phyloP scores from a whole-genome alignment of 805 yeast species.

The Ogataea wickerhamii region DNA sequence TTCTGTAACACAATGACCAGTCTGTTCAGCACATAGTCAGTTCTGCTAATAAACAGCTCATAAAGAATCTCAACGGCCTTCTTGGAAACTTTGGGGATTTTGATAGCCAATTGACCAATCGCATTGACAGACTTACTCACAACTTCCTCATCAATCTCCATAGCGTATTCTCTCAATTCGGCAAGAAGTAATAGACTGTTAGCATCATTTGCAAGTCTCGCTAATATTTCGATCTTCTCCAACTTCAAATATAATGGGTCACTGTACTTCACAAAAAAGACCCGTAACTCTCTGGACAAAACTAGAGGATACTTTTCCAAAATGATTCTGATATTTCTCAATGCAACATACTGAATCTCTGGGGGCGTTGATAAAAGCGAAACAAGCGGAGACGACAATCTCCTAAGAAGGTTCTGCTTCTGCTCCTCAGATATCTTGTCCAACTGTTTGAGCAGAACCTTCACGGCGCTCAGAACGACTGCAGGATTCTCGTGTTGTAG shows the following conservation, averaged over 20 bases:
- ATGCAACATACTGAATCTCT: constrained; percentile 91
- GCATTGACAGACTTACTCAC: constrained; percentile 64
- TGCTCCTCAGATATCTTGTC: constrained; percentile 40
- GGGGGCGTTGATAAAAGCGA: constrained; percentile 86
- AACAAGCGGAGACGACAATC: constrained; percentile 80
- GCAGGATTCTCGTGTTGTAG: constrained; percentile 96
- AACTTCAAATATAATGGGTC: constrained; percentile 77
- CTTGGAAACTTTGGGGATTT: constrained; percentile 48
- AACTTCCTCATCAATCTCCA: constrained; percentile 81
- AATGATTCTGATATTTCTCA: constrained; percentile 85
- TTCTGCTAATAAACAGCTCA: constrained; percentile 57
- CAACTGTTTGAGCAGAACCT: constrained; percentile 70
- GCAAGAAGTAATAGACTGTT: constrained; percentile 59
- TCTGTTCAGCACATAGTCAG: constrained; percentile 58
- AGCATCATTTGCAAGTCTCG: constrained; percentile 59
- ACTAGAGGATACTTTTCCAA: constrained; percentile 84
- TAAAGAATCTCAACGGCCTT: constrained; percentile 60
- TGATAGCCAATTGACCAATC: constrained; percentile 69
- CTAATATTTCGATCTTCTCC: constrained; percentile 73
- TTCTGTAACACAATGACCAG: constrained; percentile 60
- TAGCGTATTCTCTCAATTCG: constrained; percentile 74
- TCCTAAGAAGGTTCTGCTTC: constrained; percentile 51
- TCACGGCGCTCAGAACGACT: constrained; percentile 82
- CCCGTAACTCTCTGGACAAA: constrained; percentile 74
- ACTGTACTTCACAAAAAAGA: constrained; percentile 84